Base-by-base conservation (phyloP, 768 basidiomycete genomes). In the Suillus lakei region DNA sequence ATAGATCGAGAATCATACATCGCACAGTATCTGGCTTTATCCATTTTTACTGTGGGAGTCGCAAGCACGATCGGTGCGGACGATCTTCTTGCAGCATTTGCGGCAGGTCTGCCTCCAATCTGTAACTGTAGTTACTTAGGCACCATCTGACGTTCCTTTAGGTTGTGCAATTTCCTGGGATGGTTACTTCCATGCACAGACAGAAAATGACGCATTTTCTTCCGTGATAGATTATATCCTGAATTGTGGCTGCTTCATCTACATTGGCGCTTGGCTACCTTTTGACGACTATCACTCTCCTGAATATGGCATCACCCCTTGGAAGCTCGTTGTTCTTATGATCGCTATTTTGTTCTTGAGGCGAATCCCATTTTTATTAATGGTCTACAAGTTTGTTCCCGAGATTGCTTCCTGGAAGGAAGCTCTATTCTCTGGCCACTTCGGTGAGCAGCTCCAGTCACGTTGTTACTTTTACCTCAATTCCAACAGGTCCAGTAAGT, bases 161-260 rank as follows among this genome's bases (percentile, higher is more conserved):
- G 96, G 96, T 3, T 88, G 85, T 61, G 93, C 96, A 2, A 91
- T 98, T 68, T 93, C 93, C 8, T 96, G 93, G 95, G 95, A 97
- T 76, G 92, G 88, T 3, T 83, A 92, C 68, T 92, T 92, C 79
- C 91, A 92, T 69, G 78, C 79, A 21, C 88, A 93, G 65, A 93
- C 87, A 0, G 92, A 96, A 77, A 89, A 91, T 67, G 93, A 95
- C 65, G 83, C 88, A 15, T 98, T 99, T 74, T 91, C 94, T 1
- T 90, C 94, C 32, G 92, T 98, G 46, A 89, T 99, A 66, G 93
- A 98, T 75, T 85, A 98, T 67, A 82, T 98, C 26, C 82, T 93
- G 62, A 93, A 93, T 70, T 91, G 91, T 66, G 88, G 80, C 2
- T 91, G 91, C 76, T 93, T 93, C 76, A 82, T 93, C 34, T 93